Base-by-base conservation (phyloP, 495 filamentous ascomycete genomes). In the Lasiosphaeriaceae sp. region DNA sequence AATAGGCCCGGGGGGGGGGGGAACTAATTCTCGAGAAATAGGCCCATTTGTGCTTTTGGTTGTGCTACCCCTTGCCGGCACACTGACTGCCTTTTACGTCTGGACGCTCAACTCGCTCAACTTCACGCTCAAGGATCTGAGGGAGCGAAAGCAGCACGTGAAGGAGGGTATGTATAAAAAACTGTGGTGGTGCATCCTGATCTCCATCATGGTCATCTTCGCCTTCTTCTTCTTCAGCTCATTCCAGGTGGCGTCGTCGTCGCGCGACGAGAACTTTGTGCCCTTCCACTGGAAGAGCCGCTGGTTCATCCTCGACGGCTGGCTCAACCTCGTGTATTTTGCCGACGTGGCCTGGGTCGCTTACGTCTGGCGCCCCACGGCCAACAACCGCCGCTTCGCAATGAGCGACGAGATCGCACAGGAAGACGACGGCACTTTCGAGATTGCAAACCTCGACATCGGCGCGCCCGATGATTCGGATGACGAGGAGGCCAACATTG, bases 331-430 rank as follows among this genome's bases (percentile, higher is more conserved):
- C 17, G 95, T 99, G 20, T 99, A 99, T 70, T 81, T 99, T 47
- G 86, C 87, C 61, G 92, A 97, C 67, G 86, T 99, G 21, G 82
- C 81, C 41, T 96, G 90, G 71, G 83, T 99, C 47, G 90, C 93
- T n/a, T 99, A 97, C 64, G 78, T 99, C 35, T 99, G 94, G 94
- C 81, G 94, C 51, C 94, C 94, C 26, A 97, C 94, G 21, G 92
- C 86, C 39, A 97, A 99, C 71, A 99, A 99, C 75, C 80, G 93
- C 63, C 83, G 94, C 56, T 99, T 99, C 67, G 94, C 94, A 31
- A 99, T 99, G 94, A 93, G 89, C 74, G 94, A 99, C 64, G 94
- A 98, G 84, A 85, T 99, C 66, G 94, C 95, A 7, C 94, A 97
- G 82, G 92, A 99, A 71, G 94, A 99, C 63, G 95, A 97, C 66